Evolutionary conservation across 1,139 yeast genomes (phyloP), one percentile per base, ranked within the genome.

Genomic region (Saccharomyces hybrid): DNA sequence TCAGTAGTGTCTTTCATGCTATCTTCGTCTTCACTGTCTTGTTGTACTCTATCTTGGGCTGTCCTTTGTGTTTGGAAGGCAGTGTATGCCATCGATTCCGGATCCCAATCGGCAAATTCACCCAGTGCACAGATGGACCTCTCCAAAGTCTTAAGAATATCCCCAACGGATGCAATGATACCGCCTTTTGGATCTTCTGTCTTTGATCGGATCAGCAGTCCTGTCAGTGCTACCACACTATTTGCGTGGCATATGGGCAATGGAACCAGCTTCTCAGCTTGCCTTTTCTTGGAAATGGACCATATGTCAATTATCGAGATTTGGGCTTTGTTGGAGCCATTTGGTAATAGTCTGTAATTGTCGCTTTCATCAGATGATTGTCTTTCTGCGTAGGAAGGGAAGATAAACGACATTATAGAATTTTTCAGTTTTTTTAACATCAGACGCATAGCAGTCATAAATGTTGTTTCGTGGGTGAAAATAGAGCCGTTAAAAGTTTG

Each of bases 211-310:
- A 80, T 73, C 38, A 83, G 42, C 11, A 69, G 54, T 1, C 70
- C 72, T 55, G 84, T 72, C 53, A 83, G 76, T 3, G 88, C 71
- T 11, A 84, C 67, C 1, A 87, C 76, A 49, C 84, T 77, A n/a
- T 84, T 79, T 0, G 88, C 80, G 64, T 84, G 83, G 2, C 88
- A 87, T 55, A 77, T 80, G 0, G 88, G 83, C 54, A 83, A 77
- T 20, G 82, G 75, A 1, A 84, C 75, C 48, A 89, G 70, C 23
- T 80, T 76, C 57, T 82, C 82, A 0, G 88, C 79, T 60, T 84
- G 56, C 59, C 61, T 58, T 57, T 62, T 58, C 52, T 66, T 66
- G 27, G 69, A 60, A 5, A 64, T 58, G 48, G 59, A 55, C 65
- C 68, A 67, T 4, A 64, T 55, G 46, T 67, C 71, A 48, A 68